Evolutionary conservation across 306 rosid genomes (phyloP).

Genomic region (Pachyrhizus erosus): DNA sequence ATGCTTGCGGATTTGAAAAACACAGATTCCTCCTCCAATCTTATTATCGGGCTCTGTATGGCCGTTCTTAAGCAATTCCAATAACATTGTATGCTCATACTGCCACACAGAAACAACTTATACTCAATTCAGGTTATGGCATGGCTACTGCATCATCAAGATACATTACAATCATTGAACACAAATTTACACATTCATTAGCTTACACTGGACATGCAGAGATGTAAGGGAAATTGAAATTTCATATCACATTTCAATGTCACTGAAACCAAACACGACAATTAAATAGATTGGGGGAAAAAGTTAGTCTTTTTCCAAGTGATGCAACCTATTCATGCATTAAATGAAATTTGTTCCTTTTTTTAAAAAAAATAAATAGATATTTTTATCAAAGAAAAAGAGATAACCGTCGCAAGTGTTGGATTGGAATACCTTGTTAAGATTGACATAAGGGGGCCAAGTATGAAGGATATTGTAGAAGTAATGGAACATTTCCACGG

Average conservation of each 20-base stretch:
- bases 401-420: neutral
- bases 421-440: slow-evolving; percentile 77
- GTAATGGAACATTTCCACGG: slow-evolving; percentile 70
- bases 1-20: slow-evolving; percentile 82
- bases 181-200: slow-evolving; percentile 1
- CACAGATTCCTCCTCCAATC: slow-evolving; percentile 69
- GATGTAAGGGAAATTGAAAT: too few species aligned
- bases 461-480: slow-evolving; percentile 68
- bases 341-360: too few species aligned
- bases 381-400: neutral
- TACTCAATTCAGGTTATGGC: too few species aligned
- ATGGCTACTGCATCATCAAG: slow-evolving; percentile 12
- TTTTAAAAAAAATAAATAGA: too few species aligned
- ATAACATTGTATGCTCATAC: slow-evolving; percentile 79
- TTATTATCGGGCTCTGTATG: slow-evolving; percentile 79
- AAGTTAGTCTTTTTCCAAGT: too few species aligned
- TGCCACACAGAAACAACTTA: slow-evolving; percentile 55
- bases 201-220: neutral
- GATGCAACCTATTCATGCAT: too few species aligned
- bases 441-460: slow-evolving; percentile 70
- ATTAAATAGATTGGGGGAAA: too few species aligned
- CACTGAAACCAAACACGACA: too few species aligned
- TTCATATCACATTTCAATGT: too few species aligned
- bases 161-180: neutral
- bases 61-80: slow-evolving; percentile 89